Evolutionary conservation across 1,284 basidiomycete genomes (phyloP), one percentile per base, ranked within the genome.

Genomic region (Phellinidium pouzarii): DNA sequence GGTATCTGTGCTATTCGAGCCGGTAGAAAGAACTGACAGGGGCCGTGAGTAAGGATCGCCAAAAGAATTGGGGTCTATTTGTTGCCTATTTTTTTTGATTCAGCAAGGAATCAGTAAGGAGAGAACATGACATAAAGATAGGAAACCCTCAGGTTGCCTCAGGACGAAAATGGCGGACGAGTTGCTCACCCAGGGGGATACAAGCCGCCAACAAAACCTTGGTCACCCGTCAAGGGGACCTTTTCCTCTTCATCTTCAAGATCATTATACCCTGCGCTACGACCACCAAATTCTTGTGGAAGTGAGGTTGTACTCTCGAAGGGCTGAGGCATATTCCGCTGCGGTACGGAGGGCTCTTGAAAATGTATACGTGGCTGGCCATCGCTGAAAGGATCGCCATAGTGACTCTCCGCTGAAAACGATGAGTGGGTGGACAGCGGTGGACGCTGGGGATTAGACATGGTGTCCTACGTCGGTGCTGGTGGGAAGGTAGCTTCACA

Each of bases 11-110:
- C 83, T 84, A 54, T 71, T 77, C n/a, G 80, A 81, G 5, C 77
- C 74, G 23, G 76, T 76, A 0, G 86, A 87, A 42, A 77, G 74
- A n/a, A 75, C 68, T 4, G 87, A 89, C 31, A 62, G 58, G 5
- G 87, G 86, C 26, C 86, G 79, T 17, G 61, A 62, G 58, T 84
- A 87, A 0, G 86, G 83, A 58, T 87, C 84, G 11, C 83, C 87
- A 62, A 75, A 86, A 0, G 74, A 68, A 50, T 70, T 72, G 11
- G 83, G 82, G 64, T 86, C 80, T 43, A 77, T 64, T 40, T 78
- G 77, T 5, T 84, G 86, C 47, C 31, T 58, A 25, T 43, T 12
- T 9, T 12, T 22, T 8, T 12, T 43, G 19, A 43, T 36, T 9
- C n/a, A 36, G 27, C 58, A 54, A 55, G 50, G 25, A 27, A 34